Base-by-base conservation (phyloP, 2,329 filamentous ascomycete species). In the Pseudogymnoascus verrucosus region DNA sequence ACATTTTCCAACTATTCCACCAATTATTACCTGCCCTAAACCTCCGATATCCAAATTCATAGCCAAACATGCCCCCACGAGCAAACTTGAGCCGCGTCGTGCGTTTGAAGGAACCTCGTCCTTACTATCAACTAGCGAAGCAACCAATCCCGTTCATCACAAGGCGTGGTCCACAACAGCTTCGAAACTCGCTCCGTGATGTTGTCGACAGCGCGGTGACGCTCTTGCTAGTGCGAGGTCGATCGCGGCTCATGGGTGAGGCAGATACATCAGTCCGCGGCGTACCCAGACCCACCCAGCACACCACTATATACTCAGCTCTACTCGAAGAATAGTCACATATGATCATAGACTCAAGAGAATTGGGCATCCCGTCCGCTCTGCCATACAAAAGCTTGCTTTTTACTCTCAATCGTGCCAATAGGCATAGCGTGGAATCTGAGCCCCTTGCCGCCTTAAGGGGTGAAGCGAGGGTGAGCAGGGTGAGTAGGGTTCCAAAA, bases 151-250 rank as follows among this genome's bases (percentile, higher is more conserved):
- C 39, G 8, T 42, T 5, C n/a, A 4, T 16, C 16, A 3, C 6
- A 40, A 40, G 37, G 37, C 37, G 37, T 23, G 21, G 21, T 96
- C 65, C 93, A 84, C 65, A 99, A 78, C 54, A 98, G 79, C 68
- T 88, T 89, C n/a, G 95, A 84, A 62, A 96, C 91, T 36, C 89
- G 85, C 63, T 93, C 85, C 0, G 91, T 93, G 65, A 99, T 92
- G 64, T 89, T 86, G 67, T 91, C 85, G n/a, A 93, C 85, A 0
- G 92, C 92, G 69, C 86, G 85, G 64, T 87, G 84, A 34, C 95
- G 85, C 72, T 97, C 93, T 67, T 89, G 85, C 73, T 96, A 0
- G 87, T 78, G 71, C 83, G 86, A 63, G 78, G 80, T 65, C 80
- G 79, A 42, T 83, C 82, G 42, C 81, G 77, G 26, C 77, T 71